These are phyloP conservation scores for Triticum urartu DNA, from an alignment of 176 grass and related monocot genomes.

Conservation along the genomic window DNA sequence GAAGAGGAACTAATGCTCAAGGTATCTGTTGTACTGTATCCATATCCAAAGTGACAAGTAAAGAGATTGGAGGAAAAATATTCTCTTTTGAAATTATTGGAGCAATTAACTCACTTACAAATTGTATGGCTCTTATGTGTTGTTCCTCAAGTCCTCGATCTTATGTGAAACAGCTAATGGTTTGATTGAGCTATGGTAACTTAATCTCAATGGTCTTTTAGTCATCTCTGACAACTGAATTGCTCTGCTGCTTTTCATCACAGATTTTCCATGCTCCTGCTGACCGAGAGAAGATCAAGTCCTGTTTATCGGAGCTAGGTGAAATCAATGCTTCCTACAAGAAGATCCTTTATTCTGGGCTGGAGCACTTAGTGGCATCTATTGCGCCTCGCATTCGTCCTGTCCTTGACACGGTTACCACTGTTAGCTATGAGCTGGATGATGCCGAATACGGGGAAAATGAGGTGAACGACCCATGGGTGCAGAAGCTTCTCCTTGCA, in stretches of 20 bases:
- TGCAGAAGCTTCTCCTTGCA: slow-evolving; percentile 83
- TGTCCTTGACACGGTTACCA: slow-evolving; percentile 78
- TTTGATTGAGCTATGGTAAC: slow-evolving; percentile 7
- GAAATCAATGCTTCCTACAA: slow-evolving; percentile 81
- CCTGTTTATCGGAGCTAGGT: slow-evolving; percentile 78
- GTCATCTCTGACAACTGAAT: neutral
- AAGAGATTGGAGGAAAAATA: neutral
- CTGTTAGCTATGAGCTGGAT: slow-evolving; percentile 79
- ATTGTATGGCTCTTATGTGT: neutral
- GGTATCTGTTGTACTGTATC: neutral
- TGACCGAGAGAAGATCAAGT: slow-evolving; percentile 93
- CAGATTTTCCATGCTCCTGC: slow-evolving; percentile 76
- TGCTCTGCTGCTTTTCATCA: slow-evolving; percentile 30
- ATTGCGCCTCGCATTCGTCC: slow-evolving; percentile 69
- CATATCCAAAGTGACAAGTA: neutral
- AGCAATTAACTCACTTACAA: neutral
- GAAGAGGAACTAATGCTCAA: neutral
- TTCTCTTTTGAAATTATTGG: neutral
- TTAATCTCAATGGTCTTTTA: neutral
- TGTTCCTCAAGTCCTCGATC: neutral
- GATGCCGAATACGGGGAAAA: slow-evolving; percentile 88
- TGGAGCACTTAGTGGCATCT: slow-evolving; percentile 81
- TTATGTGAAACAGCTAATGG: neutral
- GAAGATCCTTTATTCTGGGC: slow-evolving; percentile 71
- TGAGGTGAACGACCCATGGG: slow-evolving; percentile 91